Evolutionary conservation across 2,329 filamentous ascomycete genomes (phyloP).

Genomic region (Stagonosporopsis cucurbitacearum): DNA sequence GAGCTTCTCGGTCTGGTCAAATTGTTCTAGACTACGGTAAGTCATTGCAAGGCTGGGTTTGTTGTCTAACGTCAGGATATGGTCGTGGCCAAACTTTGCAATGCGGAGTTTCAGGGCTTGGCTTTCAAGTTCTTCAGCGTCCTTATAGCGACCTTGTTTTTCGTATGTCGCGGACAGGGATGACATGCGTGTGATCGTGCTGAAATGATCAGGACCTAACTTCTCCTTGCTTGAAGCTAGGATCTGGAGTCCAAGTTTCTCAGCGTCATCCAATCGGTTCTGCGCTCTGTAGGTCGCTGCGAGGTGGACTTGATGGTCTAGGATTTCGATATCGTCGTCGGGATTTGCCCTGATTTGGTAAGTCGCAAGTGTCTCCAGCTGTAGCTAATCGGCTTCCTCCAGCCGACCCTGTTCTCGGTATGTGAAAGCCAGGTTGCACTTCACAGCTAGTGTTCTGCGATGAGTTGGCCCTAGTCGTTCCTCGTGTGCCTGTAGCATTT

Average conservation of each 20-base stretch:
- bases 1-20: constrained; percentile 2
- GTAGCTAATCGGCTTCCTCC: not conserved
- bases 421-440: not conserved
- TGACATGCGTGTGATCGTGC: not conserved
- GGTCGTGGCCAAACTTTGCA: not conserved
- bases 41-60: not conserved
- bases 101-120: not conserved
- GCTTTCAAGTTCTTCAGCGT: not conserved
- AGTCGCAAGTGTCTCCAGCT: not conserved
- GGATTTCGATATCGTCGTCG: not conserved
- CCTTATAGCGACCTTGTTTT: constrained; percentile 1
- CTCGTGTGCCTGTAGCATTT: not conserved
- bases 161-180: not conserved
- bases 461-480: not conserved
- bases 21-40: not conserved
- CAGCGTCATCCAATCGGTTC: not conserved
- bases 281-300: not conserved
- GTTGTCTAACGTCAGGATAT: constrained; percentile 6
- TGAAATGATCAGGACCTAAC: not conserved
- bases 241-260: not conserved
- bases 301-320: not conserved
- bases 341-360: not conserved
- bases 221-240: not conserved
- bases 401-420: not conserved
- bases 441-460: not conserved